Evolutionary conservation across 345 rosid genomes (phyloP), one percentile per base, ranked within the genome.

Genomic region (Linum usitatissimum): DNA sequence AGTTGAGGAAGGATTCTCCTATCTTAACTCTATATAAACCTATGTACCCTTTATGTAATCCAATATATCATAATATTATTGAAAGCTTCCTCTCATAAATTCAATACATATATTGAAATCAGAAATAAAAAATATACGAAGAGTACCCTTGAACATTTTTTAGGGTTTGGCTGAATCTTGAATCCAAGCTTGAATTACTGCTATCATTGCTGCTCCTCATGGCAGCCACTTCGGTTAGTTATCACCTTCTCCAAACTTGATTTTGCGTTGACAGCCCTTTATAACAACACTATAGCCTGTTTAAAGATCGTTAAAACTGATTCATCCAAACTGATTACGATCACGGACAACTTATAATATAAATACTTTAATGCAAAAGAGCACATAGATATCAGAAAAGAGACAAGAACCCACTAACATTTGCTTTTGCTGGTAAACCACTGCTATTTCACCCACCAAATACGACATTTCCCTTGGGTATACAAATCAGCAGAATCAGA

Each of bases 121-220:
- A 10, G 18, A 3, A 55, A 15, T n/a, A 0, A 9, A 23, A 55
- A 55, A 23, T 18, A 28, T 18, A 18, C 1, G 23, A 23, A 18
- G 58, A 55, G 58, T 75, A 89, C 98, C 93, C 96, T 57, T 89
- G 95, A 59, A 92, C 95, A 75, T 84, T 92, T 61, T 83, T 86
- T 68, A 92, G 93, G 34, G 95, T 89, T 51, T 85, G 99, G 70
- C 81, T 87, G 85, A 92, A 84, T 75, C 96, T 77, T 40, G 99
- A 85, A 78, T 87, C 95, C 58, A 81, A 68, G 65, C 79, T 85
- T 31, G 84, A 66, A 64, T 53, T 63, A 63, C 40, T 63, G 70
- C 30, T 48, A 63, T 38, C 36, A 64, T 53, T 69, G 73, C 36
- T 59, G 77, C n/a, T 63, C 70, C 67, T 78, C 78, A 55, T 75